Evolutionary conservation across 176 grass and related monocot genomes (phyloP), one percentile per base, ranked within the genome.

Genomic region (Oryza glumipatula): DNA sequence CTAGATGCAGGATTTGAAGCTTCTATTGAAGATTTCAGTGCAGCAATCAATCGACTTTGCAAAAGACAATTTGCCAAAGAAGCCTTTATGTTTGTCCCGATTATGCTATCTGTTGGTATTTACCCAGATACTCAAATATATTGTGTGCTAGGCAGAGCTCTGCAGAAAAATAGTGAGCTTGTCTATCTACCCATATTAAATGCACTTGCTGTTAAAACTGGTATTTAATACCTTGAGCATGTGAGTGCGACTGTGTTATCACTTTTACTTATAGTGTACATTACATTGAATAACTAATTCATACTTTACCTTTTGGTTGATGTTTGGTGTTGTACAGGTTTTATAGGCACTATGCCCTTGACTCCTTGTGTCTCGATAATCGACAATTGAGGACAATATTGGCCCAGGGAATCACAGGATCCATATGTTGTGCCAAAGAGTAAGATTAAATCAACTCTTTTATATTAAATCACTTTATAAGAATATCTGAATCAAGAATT

Each of bases 11-110:
- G 96, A 26, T 94, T 90, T 70, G 78, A 91, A 49, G 83, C 38
- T 51, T 90, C 93, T 76, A 86, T 96, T 46, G 48, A 73, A 85
- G 94, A 99, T 81, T 99, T 99, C 72, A 92, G 91, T 51, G 88
- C 93, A 49, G 82, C 65, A 87, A 99, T 99, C 76, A 96, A 94
- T 72, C 91, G 94, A 56, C 69, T 99, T 63, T 99, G 93, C 85
- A 96, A 88, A 96, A 84, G 91, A 65, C 14, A 80, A 46, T 89
- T 88, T 76, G 74, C 92, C 30, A 77, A 86, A 73, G 91, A 96
- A 83, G 91, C 93, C 26, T 52, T 87, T 44, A 47, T 84, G 80
- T 82, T 96, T 48, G 47, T 98, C 46, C 76, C 83, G 0, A 76
- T 90, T 74, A 94, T 99, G 96, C 54, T 99, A 82, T 77, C 76